Base-by-base conservation (phyloP, 805 yeast species). In the Myxozyma kluyveri region DNA sequence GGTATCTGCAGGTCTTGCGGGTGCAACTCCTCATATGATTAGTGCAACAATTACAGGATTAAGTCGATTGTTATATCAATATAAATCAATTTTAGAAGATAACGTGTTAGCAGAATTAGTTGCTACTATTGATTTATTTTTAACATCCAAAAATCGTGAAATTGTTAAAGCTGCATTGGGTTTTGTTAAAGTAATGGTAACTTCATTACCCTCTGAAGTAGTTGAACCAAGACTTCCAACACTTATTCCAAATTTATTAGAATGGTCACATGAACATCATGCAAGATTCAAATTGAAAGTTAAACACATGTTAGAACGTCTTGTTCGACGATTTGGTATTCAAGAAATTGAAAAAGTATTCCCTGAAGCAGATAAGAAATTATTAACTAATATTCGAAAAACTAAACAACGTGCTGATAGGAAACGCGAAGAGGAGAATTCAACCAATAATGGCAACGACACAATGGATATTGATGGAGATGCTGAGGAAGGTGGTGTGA, bases 1-100 rank as follows among this genome's bases (percentile, higher is more conserved):
- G 84, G 84, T 91, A 27, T 81, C 91, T 69, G 99, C 97, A 26
- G 99, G 99, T 73, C 75, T 95, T 61, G 96, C 93, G 33, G 96
- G 96, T 51, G 83, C 86, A 59, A 79, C 93, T 27, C 91, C 95
- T 32, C 96, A 91, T 72, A 91, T 91, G 96, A 86, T 93, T 29
- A 87, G 96, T 64, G 97, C 98, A n/a, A 82, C 91, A 1, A 82
- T 93, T 62, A 89, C 96, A 4, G 95, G 96, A 0, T 74, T 91
- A 49, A 83, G 96, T 41, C 84, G 96, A 65, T 72, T 91, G 41
- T 76, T 93, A 36, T 91, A 82, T 69, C 97, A 93, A 70, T 95
- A 59, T 47, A 57, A 56, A 40, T 14, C 79, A 48, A 72, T 74
- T 33, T 74, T 93, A 56, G 79, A 82, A 10, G 62, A 72, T 23